Evolutionary conservation across 1,139 yeast species (phyloP).

Genomic region (Sugiyamaella sp.): DNA sequence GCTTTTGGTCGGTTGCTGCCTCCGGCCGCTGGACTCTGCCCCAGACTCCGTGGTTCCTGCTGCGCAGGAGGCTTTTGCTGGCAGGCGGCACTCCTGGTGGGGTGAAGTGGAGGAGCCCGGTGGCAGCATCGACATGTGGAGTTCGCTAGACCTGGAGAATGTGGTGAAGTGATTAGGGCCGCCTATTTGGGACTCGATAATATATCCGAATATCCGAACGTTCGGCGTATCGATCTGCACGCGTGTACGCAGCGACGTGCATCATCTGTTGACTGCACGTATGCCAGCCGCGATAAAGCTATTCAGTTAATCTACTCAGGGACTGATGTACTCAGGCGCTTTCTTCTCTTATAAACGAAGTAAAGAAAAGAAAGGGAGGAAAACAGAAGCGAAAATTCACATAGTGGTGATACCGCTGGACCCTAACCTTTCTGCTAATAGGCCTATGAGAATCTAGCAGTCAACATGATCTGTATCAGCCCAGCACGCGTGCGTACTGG

Average conservation of each 20-base stretch:
- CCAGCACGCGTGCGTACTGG: too few species aligned
- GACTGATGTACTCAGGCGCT: background rate
- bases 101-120: too few species aligned
- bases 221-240: too few species aligned
- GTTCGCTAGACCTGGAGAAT: too few species aligned
- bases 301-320: background rate
- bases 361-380: background rate
- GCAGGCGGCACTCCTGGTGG: too few species aligned
- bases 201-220: too few species aligned
- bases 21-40: constrained; percentile 1
- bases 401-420: background rate
- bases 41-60: constrained; percentile 1
- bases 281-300: background rate
- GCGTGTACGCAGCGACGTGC: too few species aligned
- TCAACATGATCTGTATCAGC: too few species aligned
- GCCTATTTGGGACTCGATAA: too few species aligned
- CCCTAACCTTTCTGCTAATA: background rate
- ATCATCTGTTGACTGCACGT: background rate
- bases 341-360: background rate
- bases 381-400: background rate
- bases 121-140: too few species aligned
- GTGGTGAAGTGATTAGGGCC: too few species aligned
- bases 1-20: background rate
- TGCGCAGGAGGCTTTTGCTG: too few species aligned
- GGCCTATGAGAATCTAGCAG: background rate